Base-by-base conservation (phyloP, 768 basidiomycete genomes). In the Termitomyces heimii region DNA sequence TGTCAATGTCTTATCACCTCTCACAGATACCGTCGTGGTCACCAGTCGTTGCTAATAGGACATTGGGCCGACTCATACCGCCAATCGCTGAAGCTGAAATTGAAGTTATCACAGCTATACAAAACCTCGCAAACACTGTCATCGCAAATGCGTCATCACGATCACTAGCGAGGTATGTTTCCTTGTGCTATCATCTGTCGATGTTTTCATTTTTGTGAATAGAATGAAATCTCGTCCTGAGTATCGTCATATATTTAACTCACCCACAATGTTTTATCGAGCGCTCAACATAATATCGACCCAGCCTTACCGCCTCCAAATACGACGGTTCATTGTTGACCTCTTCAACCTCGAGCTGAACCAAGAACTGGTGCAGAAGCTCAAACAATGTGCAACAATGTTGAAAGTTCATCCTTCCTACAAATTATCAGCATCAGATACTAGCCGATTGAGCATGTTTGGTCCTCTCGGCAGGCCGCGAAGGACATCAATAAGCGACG, bases 131-230 rank as follows among this genome's bases (percentile, higher is more conserved):
- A 29, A 99, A 99, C 67, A 92, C 94, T 20, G 94, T 98, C 51
- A 90, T 98, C 57, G 94, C 95, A 0, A 95, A 95, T 65, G 84
- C 92, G 24, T 94, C 97, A 1, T 98, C 97, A 24, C 83, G 93
- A 46, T 88, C 92, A 18, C 76, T 99, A 39, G 87, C 92, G 29
- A 84, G 83, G 94, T 94, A 66, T 61, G 80, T 70, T 20, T 5
- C 6, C 49, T 42, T 44, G 54, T 24, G 28, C 34, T 35, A 54
- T 52, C 43, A 13, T 24, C 44, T 26, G 55, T 51, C 3, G 52
- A 7, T 37, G 40, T 56, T 39, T 59, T 46, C 28, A 45, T 12
- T 31, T 57, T 37, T n/a, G 26, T 57, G 28, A 22, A 5, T 61
- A 91, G 91, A 66, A 82, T 94, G 76, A 92, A 92, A 72, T 78